Evolutionary conservation across 2,329 filamentous ascomycete species (phyloP), one percentile per base, ranked within the genome.

Genomic region (Fusarium ramigenum): DNA sequence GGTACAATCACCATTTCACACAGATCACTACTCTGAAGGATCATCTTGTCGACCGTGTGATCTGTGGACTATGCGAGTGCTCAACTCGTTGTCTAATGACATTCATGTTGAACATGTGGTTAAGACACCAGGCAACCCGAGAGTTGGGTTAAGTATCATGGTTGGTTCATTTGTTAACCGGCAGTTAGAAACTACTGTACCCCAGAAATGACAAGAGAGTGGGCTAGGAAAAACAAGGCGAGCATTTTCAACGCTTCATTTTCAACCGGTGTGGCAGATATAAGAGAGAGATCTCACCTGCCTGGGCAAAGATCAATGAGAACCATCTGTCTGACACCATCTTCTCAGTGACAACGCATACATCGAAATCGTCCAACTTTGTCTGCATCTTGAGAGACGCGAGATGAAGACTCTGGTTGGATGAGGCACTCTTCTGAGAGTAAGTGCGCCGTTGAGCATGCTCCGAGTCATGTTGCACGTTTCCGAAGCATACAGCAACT

Each of bases 341-440:
- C 67, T 74, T 63, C 42, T 25, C 30, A 25, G 53, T 69, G 71
- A 72, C 71, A 74, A 74, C 71, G 56, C 71, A 74, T 69, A 49
- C 63, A 65, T 74, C 69, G 43, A 69, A 65, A 67, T 64, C 39
- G 71, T 72, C 63, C 71, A 65, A 74, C 67, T 53, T 54, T 32
- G 50, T 42, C 67, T 74, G 63, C 67, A 69, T 72, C 63, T 73
- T 63, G 57, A 39, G 58, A 53, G 19, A 73, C 58, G 37, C 40
- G 59, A 69, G 66, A 70, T 57, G 15, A 47, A 40, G 60, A n/a
- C 32, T 56, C 40, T 74, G 67, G 54, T 68, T 72, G 63, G 71
- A 52, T 37, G 32, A 19, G 30, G n/a, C 9, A 30, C 19, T 47
- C 16, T 10, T 43, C 18, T n/a, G 30, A 30, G 19, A 57, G 19